Evolutionary conservation across 768 basidiomycete genomes (phyloP), one percentile per base, ranked within the genome.

Genomic region (Asterophora lycoperdoides): DNA sequence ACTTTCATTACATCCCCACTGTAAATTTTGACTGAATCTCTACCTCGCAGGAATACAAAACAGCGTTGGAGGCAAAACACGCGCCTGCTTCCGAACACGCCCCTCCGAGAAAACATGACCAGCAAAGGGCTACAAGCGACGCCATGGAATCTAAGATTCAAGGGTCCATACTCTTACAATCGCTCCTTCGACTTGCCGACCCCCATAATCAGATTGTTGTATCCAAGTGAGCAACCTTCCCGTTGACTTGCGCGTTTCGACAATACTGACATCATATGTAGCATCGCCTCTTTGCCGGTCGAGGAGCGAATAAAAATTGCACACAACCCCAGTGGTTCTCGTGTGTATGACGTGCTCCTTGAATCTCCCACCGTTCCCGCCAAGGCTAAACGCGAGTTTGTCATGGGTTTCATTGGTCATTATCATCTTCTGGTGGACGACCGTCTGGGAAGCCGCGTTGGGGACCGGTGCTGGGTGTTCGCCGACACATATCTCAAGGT

Each of bases 401-500:
- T 96, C 38, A 70, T 84, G 62, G 73, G 77, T 4, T 82, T 95
- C 60, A 77, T 93, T 33, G 89, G 85, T 5, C 78, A 85, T 51
- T 96, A 85, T 66, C 84, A 86, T 60, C 61, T 70, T 26, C 81
- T 99, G 29, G 89, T 88, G 5, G 88, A 94, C 62, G 92, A 97
- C 63, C 82, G 87, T 38, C 81, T 96, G 54, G 96, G 96, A 38
- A 91, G 89, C 58, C 77, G 92, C 40, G 83, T 98, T 0, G 89
- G 80, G 4, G 95, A 94, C 59, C 82, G 86, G n/a, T 89, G 87
- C 56, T 98, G 93, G 92, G 81, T 77, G 1, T 82, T 79, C 53
- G 84, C 89, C n/a, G 96, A 99, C 68, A 85, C 90, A 1, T 97
- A 89, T 67, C 77, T 96, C 55, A 93, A 88, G 73, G 93, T 93